Conservation (phyloP, 2,329 filamentous ascomycete genomes). For the Alternaria gaisen region DNA sequence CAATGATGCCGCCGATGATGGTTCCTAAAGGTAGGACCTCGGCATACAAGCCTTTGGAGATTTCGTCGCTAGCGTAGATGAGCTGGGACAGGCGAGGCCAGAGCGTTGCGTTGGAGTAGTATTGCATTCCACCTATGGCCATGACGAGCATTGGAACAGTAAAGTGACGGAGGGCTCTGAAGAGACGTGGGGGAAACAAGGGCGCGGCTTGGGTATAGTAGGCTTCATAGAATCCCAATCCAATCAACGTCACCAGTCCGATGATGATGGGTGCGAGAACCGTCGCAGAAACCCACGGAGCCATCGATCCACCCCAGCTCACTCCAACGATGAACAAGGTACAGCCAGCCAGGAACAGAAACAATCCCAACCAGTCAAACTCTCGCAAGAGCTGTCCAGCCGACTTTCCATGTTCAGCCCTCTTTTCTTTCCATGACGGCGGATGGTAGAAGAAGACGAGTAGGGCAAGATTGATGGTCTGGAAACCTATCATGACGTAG, state of each 20-base stretch:
- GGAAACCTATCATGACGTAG: conserved; percentile 48
- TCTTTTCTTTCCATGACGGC: conserved; percentile 50
- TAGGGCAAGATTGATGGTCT: conserved; percentile 34
- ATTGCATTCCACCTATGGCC: conserved; percentile 44
- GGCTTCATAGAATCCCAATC: conserved; percentile 40
- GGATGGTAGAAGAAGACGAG: conserved; percentile 48
- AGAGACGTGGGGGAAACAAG: conserved; percentile 42
- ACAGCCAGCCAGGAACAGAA: conserved; percentile 40
- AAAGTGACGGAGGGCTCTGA: conserved; percentile 39
- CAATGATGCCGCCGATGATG: conserved; percentile 40
- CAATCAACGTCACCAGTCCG: conserved; percentile 35
- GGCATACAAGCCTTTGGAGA: conserved; percentile 40
- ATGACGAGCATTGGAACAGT: conserved; percentile 43
- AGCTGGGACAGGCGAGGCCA: conserved; percentile 40
- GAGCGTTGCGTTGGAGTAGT: conserved; percentile 42
- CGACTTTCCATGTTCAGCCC: conserved; percentile 37
- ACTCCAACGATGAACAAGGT: conserved; percentile 45
- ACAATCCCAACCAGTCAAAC: conserved; percentile 42
- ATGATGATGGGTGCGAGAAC: conserved; percentile 38
- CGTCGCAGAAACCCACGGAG: conserved; percentile 36
- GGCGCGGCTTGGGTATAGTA: conserved; percentile 36
- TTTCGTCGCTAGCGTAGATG: conserved; percentile 39
- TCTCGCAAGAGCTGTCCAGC: conserved; percentile 31
- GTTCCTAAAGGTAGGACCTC: conserved; percentile 39
- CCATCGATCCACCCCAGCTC: conserved; percentile 36